These are phyloP conservation scores for Aspergillus flavus DNA, from an alignment of 2,329 filamentous ascomycete genomes.

Conservation along the genomic window DNA sequence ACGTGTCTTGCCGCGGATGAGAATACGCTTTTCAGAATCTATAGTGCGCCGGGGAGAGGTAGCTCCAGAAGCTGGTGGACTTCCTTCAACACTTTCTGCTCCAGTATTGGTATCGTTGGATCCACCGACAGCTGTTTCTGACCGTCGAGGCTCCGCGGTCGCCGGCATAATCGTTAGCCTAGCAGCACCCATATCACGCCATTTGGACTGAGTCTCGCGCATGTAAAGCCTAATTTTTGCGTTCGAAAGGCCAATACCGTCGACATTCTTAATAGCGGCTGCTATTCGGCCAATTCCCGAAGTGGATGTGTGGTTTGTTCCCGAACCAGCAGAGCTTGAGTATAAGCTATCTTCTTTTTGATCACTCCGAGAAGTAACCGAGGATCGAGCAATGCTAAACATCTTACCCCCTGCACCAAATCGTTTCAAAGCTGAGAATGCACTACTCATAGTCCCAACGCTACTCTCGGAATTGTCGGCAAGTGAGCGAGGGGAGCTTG, in stretches of 20 bases:
- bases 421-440: slow-evolving; percentile 75
- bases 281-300: slow-evolving; percentile 58
- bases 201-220: slow-evolving; percentile 73
- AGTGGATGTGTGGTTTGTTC: slow-evolving; percentile 54
- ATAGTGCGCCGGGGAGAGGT: slow-evolving; percentile 53
- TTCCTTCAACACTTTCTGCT: slow-evolving; percentile 25
- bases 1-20: slow-evolving; percentile 71
- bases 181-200: slow-evolving; percentile 89
- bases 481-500: slow-evolving; percentile 57
- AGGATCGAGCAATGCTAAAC: slow-evolving; percentile 83
- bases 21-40: slow-evolving; percentile 79
- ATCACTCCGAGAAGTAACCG: slow-evolving; percentile 62
- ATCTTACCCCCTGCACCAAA: slow-evolving; percentile 72
- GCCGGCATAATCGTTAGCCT: slow-evolving; percentile 76
- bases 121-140: slow-evolving; percentile 55
- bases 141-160: slow-evolving; percentile 35
- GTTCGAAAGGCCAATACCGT: slow-evolving; percentile 68
- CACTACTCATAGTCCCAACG: slow-evolving; percentile 74
- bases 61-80: slow-evolving; percentile 32
- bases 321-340: slow-evolving; percentile 55
- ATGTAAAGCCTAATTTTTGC: slow-evolving; percentile 85
- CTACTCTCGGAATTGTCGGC: slow-evolving; percentile 72
- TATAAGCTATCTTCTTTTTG: slow-evolving; percentile 59
- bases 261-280: slow-evolving; percentile 53
- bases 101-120: slow-evolving; percentile 30